These are phyloP conservation scores for Neonothopanus nambi DNA, from an alignment of 1,284 basidiomycete genomes.

Conservation along the genomic window DNA sequence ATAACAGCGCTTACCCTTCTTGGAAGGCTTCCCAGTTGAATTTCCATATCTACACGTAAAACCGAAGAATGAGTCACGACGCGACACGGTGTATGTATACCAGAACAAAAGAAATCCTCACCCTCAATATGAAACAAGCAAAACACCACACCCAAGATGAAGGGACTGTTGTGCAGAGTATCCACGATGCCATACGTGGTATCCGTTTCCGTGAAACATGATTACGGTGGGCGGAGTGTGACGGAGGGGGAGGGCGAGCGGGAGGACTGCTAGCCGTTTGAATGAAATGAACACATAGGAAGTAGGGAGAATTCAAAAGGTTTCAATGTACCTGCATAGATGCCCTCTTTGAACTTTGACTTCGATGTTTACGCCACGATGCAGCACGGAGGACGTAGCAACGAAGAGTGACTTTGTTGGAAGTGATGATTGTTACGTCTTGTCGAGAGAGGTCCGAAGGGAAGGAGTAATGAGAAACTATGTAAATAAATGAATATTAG, in stretches of 20 bases:
- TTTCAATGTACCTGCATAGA: neutral
- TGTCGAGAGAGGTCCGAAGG: constrained; percentile 3
- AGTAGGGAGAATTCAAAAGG: neutral
- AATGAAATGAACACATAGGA: neutral
- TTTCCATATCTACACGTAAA: constrained; percentile 30
- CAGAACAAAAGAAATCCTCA: no score
- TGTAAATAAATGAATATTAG: neutral
- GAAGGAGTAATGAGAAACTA: constrained; percentile 4
- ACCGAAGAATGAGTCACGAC: neutral
- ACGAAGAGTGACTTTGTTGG: constrained; percentile 10
- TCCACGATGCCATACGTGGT: constrained; percentile 18
- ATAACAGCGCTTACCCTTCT: constrained; percentile 29
- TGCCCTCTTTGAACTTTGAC: no score
- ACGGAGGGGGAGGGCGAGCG: neutral
- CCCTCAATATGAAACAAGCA: no score
- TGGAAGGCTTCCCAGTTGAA: constrained; percentile 35
- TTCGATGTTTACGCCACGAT: no score
- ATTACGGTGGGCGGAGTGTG: constrained; percentile 29
- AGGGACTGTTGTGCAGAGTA: constrained; percentile 22
- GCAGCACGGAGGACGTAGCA: constrained; percentile 15
- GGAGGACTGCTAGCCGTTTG: no score
- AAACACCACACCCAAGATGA: no score
- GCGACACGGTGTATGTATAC: no score
- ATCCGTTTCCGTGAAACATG: constrained; percentile 45
- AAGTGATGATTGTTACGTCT: constrained; percentile 13